phyloP scores from a whole-genome alignment of 208 protist genomes.

The Crithidia bombi region DNA sequence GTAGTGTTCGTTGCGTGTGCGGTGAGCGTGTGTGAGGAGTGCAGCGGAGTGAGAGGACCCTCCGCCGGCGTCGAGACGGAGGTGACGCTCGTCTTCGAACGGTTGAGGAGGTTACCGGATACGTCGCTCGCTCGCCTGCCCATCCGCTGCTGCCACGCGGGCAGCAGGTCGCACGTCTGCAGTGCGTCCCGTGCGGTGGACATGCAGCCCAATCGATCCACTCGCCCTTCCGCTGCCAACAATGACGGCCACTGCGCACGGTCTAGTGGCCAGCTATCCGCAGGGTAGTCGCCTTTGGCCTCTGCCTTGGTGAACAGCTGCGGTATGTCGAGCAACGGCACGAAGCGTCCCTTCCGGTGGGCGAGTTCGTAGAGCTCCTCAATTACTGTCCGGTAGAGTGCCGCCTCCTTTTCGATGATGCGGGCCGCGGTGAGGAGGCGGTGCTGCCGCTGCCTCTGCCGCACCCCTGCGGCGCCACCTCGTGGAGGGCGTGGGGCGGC shows the following conservation, averaged over 20 bases:
- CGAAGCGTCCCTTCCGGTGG: conserved; percentile 43
- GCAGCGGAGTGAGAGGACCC: neutral
- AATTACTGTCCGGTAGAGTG: conserved; percentile 40
- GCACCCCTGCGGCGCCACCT: neutral
- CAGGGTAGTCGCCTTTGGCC: neutral
- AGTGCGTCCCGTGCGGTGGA: conserved; percentile 27
- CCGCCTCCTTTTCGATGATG: conserved; percentile 48
- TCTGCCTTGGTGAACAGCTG: conserved; percentile 31
- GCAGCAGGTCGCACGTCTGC: conserved; percentile 16
- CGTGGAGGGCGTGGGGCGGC: neutral
- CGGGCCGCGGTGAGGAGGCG: conserved; percentile 44
- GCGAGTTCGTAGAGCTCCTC: conserved; percentile 48
- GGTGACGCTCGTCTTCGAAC: neutral
- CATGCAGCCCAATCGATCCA: conserved; percentile 33
- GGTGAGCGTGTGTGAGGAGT: neutral
- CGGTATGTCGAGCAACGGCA: conserved; percentile 49
- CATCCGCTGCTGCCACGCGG: conserved; percentile 34
- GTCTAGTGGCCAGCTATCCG: conserved; percentile 37
- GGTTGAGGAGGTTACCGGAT: neutral
- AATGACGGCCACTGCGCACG: conserved; percentile 17
- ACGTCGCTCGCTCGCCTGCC: conserved; percentile 10
- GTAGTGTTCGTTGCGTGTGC: neutral
- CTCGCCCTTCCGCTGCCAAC: conserved; percentile 5
- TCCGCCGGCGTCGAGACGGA: neutral
- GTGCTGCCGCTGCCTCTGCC: conserved; percentile 43